These are phyloP conservation scores for Scheffersomyces stipitis DNA, from an alignment of 805 yeast species.

Conservation along the genomic window DNA sequence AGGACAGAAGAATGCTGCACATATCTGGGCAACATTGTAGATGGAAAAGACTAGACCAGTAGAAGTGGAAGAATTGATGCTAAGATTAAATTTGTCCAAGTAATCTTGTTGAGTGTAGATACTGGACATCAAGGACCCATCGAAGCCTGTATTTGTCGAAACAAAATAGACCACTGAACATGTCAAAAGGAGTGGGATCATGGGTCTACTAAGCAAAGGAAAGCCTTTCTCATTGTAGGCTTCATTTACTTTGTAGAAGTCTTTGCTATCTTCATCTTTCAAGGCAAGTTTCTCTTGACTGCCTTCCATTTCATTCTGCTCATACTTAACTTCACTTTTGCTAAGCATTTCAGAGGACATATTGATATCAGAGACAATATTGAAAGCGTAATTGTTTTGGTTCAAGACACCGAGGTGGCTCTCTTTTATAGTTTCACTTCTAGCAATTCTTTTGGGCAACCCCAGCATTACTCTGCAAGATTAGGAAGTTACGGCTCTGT, in stretches of 20 bases:
- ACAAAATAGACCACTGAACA: slow-evolving; percentile 11
- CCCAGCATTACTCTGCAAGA: too few species aligned
- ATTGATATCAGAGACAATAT: too few species aligned
- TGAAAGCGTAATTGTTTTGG: too few species aligned
- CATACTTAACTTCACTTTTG: too few species aligned
- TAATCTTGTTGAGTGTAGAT: slow-evolving; percentile 17
- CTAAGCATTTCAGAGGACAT: too few species aligned
- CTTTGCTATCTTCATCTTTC: too few species aligned
- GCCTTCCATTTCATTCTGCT: too few species aligned
- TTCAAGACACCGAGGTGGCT: too few species aligned
- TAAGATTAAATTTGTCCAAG: slow-evolving; percentile 11
- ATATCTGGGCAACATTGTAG: slow-evolving; percentile 9
- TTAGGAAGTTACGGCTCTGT: too few species aligned
- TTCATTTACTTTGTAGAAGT: background rate
- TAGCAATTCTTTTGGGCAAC: too few species aligned
- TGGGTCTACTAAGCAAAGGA: slow-evolving; percentile 3
- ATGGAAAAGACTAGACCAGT: slow-evolving; percentile 9
- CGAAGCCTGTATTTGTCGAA: slow-evolving; percentile 1
- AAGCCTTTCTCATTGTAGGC: slow-evolving; percentile 4
- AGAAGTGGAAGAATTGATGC: background rate
- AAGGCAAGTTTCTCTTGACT: too few species aligned
- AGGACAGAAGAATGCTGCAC: background rate
- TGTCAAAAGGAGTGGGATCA: slow-evolving; percentile 7
- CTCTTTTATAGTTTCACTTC: too few species aligned
- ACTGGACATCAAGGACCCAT: slow-evolving; percentile 6